These are phyloP conservation scores for Stagonosporopsis tanaceti DNA, from an alignment of 2,329 filamentous ascomycete species.

Conservation along the genomic window DNA sequence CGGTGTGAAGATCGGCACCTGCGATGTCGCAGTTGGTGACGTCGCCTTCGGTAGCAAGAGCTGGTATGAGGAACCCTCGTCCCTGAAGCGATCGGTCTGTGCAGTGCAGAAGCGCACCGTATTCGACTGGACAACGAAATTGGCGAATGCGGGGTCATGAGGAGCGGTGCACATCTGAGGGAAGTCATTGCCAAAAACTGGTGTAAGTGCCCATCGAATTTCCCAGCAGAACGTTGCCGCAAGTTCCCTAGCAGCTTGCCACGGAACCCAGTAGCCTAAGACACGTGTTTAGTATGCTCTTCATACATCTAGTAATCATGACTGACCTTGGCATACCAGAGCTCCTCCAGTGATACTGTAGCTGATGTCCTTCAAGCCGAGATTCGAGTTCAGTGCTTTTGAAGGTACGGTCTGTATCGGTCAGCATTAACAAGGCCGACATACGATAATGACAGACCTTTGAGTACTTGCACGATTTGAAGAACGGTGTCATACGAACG, in stretches of 20 bases:
- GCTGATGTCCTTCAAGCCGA: conserved; percentile 85
- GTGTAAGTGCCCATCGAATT: conserved; percentile 86
- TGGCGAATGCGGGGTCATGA: conserved; percentile 67
- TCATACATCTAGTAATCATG: neutral
- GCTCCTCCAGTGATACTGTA: conserved; percentile 95
- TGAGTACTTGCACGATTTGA: conserved; percentile 85
- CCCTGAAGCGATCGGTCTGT: conserved; percentile 50
- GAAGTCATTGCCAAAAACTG: conserved; percentile 87
- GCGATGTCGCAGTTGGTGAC: conserved; percentile 20
- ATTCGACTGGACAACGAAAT: conserved; percentile 52
- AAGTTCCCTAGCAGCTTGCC: conserved; percentile 81
- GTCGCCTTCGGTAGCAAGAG: neutral
- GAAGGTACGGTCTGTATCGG: conserved; percentile 78
- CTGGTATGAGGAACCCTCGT: conserved; percentile 31
- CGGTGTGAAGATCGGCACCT: conserved; percentile 23
- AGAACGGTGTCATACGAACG: conserved; percentile 92
- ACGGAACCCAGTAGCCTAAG: conserved; percentile 96
- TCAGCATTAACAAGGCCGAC: conserved; percentile 20
- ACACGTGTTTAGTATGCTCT: conserved; percentile 17
- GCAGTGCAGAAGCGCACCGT: conserved; percentile 48
- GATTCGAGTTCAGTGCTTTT: conserved; percentile 74
- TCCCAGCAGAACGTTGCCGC: conserved; percentile 88
- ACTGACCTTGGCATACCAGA: conserved; percentile 76
- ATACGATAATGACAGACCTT: conserved; percentile 68
- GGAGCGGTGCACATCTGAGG: conserved; percentile 73